Percentiles rank a stretch among this genome's conserved stretches.
phyloP scores from a whole-genome alignment of 306 rosid species.

The Glycine soja region DNA sequence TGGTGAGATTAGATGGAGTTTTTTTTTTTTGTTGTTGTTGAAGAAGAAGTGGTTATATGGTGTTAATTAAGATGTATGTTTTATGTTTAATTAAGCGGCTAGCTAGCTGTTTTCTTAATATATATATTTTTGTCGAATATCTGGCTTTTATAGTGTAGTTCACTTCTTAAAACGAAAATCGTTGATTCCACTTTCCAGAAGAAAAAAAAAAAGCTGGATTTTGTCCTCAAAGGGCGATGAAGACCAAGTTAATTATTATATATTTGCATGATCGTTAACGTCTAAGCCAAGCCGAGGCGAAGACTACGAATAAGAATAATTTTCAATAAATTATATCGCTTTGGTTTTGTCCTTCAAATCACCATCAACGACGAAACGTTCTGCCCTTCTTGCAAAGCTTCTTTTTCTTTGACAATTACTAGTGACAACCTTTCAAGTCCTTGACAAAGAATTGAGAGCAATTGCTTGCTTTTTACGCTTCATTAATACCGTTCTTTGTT shows the following conservation, averaged over 20 bases:
- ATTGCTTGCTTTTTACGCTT: not conserved
- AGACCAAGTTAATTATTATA: slow-evolving; percentile 4
- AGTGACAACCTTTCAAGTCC: too few relatives aligned
- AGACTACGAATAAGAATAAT: not conserved
- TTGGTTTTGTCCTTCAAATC: not conserved
- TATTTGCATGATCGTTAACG: not conserved
- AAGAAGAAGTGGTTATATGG: too few relatives aligned
- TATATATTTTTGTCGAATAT: too few relatives aligned
- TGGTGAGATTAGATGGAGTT: too few relatives aligned
- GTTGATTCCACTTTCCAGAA: not conserved
- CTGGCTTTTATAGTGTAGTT: too few relatives aligned
- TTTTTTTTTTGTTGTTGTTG: too few relatives aligned
- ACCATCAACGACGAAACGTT: not conserved
- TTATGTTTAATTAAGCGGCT: too few relatives aligned
- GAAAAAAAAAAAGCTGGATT: not conserved
- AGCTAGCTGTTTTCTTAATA: too few relatives aligned
- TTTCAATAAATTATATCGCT: not conserved
- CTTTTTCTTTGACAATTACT: too few relatives aligned
- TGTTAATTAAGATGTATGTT: too few relatives aligned
- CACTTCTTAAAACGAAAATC: too few relatives aligned
- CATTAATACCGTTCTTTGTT: too few relatives aligned
- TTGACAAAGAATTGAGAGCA: not conserved
- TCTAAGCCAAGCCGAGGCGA: not conserved
- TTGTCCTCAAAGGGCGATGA: slow-evolving; percentile 3
- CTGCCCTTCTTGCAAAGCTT: not conserved